Evolutionary conservation across 768 basidiomycete genomes (phyloP).

Genomic region (Phylloporus sp.): DNA sequence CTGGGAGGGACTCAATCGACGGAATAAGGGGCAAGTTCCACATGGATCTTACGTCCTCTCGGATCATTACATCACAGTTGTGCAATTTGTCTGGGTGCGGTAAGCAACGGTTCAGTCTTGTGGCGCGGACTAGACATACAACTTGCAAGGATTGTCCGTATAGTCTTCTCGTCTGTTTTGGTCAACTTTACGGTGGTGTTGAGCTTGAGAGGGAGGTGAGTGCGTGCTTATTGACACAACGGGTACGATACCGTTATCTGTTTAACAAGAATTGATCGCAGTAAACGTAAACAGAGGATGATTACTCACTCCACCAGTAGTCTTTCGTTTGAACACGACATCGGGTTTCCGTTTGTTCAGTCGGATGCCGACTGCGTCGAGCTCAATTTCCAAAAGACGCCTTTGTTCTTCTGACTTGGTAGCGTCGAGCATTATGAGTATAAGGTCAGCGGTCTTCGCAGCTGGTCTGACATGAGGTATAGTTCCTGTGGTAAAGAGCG

Average conservation of each 20-base stretch:
- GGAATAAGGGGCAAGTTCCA: constrained; percentile 4
- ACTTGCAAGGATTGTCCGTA: constrained; percentile 85
- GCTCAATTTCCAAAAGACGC: constrained; percentile 80
- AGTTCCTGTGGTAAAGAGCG: neutral
- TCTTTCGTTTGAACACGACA: constrained; percentile 90
- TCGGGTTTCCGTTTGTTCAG: constrained; percentile 89
- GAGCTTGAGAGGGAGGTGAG: constrained; percentile 39
- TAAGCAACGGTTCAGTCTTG: constrained; percentile 7
- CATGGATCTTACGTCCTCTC: constrained; percentile 72
- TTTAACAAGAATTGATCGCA: neutral
- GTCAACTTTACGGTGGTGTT: constrained; percentile 93
- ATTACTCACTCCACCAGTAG: constrained; percentile 78
- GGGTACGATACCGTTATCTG: constrained; percentile 62
- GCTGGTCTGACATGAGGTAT: constrained; percentile 35
- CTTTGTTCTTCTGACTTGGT: constrained; percentile 93
- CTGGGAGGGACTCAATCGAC: constrained; percentile 36
- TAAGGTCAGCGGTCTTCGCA: constrained; percentile 89
- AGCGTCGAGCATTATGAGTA: constrained; percentile 88
- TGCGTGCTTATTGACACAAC: neutral
- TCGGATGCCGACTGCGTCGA: constrained; percentile 95
- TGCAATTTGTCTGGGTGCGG: constrained; percentile 67
- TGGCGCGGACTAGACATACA: constrained; percentile 43
- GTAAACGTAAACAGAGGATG: neutral
- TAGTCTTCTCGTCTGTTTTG: constrained; percentile 91
- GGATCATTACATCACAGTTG: constrained; percentile 96